phyloP scores from a whole-genome alignment of 2,329 filamentous ascomycete species.

The Lojkania enalia region DNA sequence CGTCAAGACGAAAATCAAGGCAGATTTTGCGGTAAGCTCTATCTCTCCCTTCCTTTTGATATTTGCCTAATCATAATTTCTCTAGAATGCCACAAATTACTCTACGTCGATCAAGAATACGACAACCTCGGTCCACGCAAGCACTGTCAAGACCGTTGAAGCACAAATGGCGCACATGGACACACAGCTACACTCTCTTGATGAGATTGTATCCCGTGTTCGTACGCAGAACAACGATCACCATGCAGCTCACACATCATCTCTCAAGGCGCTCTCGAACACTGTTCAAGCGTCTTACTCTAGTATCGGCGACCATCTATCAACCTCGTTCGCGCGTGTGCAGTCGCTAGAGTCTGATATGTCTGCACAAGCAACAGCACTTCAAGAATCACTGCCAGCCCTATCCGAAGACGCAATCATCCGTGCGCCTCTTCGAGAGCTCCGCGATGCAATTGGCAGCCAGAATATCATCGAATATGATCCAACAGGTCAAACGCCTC shows the following conservation, averaged over 20 bases:
- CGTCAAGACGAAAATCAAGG: constrained; percentile 79
- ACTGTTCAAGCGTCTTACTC: constrained; percentile 74
- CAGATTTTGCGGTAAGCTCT: constrained; percentile 75
- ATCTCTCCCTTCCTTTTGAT: neutral
- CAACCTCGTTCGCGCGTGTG: constrained; percentile 68
- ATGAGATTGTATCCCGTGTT: constrained; percentile 85
- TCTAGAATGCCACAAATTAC: constrained; percentile 70
- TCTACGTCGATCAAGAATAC: constrained; percentile 82
- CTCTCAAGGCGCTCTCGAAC: constrained; percentile 65
- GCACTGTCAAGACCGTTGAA: constrained; percentile 87
- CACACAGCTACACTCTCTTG: constrained; percentile 84
- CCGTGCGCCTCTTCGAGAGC: constrained; percentile 68
- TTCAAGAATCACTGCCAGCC: constrained; percentile 65
- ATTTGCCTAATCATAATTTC: neutral
- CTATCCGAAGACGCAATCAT: constrained; percentile 60
- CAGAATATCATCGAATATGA: constrained; percentile 76
- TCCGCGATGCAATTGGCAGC: constrained; percentile 69
- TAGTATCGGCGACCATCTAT: constrained; percentile 71
- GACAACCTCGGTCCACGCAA: constrained; percentile 84
- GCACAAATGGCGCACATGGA: constrained; percentile 86
- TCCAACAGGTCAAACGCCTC: constrained; percentile 83
- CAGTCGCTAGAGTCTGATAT: constrained; percentile 71
- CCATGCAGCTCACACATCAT: constrained; percentile 69
- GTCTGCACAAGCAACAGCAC: constrained; percentile 59
- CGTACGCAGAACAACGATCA: constrained; percentile 78